Evolutionary conservation across 2,329 filamentous ascomycete species (phyloP), one percentile per base, ranked within the genome.

Genomic region (Phaeosphaeriaceae sp.): DNA sequence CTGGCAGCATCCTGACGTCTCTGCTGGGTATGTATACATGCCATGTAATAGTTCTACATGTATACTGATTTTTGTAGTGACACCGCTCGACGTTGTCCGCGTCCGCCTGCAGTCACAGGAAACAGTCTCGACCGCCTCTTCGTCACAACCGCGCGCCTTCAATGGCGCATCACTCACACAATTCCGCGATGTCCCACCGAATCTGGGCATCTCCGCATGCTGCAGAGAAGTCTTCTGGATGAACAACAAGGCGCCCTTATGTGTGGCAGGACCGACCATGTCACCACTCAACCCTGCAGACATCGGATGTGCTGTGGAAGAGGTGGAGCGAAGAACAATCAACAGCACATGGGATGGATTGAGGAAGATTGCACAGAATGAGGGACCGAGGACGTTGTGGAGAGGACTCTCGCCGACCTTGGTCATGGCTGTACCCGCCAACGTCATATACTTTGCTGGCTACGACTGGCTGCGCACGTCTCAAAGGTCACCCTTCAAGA

Each of bases 401-500:
- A 87, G 95, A 61, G 95, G 95, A 0, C 82, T 99, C 5, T 96
- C 92, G n/a, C 94, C 95, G 0, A 99, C 95, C 0, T 82, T 99
- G 22, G 86, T 93, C 64, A 99, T 99, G 95, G 89, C 93, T 0
- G 86, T 99, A 6, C 95, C 95, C 0, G 93, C 89, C 24, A 99
- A 99, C 76, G 95, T 99, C 67, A 98, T 99, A 66, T 99, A 99
- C 80, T 97, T 98, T 72, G 96, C 95, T 13, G 95, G 95, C 42
- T 99, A 99, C 78, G 95, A 99, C 74, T 97, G 93, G 91, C 78
- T 99, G 58, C 89, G 95, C 35, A 91, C 86, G 64, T 91, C 92
- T 69, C 81, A 83, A 1, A 81, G 80, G 44, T 97, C 92, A 67
- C 94, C 93, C 0, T 86, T 98, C 62, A 85, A 84, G 35, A 83